Conservation (phyloP, 805 yeast species). For the Kuraishia cidri region DNA sequence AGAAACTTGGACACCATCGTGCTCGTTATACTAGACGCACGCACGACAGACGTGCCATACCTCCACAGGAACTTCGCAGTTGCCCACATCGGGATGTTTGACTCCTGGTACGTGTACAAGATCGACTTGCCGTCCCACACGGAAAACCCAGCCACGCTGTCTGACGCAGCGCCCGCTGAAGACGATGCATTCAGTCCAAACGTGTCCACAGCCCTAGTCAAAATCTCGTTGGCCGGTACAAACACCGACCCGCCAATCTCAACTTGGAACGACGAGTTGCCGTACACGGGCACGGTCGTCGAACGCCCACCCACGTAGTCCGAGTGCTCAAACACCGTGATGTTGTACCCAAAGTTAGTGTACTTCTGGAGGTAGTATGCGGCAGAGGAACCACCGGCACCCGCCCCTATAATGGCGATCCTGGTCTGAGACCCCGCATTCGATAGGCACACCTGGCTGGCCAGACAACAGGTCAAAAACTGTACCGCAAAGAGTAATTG, state of each 20-base stretch:
- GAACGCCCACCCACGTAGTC: constrained; percentile 36
- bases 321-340: constrained; percentile 31
- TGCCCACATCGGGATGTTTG: not conserved
- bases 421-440: constrained; percentile 1
- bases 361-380: constrained; percentile 33
- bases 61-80: constrained; percentile 14
- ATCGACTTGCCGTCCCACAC: constrained; percentile 28
- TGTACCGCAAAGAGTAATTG: too few relatives aligned
- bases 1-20: constrained; percentile 20
- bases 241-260: constrained; percentile 41
- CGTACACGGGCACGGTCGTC: constrained; percentile 22
- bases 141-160: constrained; percentile 11
- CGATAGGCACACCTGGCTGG: not conserved
- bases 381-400: constrained; percentile 41
- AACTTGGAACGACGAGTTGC: constrained; percentile 12
- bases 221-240: constrained; percentile 26
- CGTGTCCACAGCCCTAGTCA: constrained; percentile 23
- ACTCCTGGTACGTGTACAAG: constrained; percentile 6
- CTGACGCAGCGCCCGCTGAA: too few relatives aligned
- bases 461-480: too few relatives aligned
- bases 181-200: not conserved
- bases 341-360: constrained; percentile 20
- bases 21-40: too few relatives aligned
- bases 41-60: constrained; percentile 14
- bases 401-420: constrained; percentile 40